Evolutionary conservation across 805 yeast species (phyloP).

Genomic region (Hanseniaspora thailandica): DNA sequence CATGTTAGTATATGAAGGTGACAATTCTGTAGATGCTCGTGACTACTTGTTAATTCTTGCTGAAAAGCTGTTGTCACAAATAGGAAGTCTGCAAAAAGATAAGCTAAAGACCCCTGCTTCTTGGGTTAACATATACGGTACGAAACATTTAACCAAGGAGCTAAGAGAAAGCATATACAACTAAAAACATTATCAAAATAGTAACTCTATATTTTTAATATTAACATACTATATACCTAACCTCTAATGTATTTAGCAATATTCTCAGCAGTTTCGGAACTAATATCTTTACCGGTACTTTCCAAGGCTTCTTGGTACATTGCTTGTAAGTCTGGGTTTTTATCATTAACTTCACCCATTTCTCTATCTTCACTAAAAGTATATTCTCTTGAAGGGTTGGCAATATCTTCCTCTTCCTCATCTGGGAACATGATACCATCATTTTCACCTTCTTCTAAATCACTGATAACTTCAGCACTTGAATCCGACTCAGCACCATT

Average conservation of each 20-base stretch:
- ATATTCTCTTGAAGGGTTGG: slow-evolving; percentile 53
- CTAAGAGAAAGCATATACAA: slow-evolving; percentile 62
- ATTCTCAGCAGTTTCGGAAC: slow-evolving; percentile 57
- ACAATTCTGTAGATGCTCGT: slow-evolving; percentile 64
- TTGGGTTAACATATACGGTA: slow-evolving; percentile 81
- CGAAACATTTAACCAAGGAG: slow-evolving; percentile 50
- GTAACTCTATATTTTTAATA: neutral
- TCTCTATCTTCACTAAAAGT: slow-evolving; percentile 55
- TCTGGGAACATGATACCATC: slow-evolving; percentile 35
- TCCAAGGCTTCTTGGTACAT: slow-evolving; percentile 68
- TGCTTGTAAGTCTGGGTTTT: slow-evolving; percentile 41
- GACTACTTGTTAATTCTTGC: neutral
- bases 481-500: slow-evolving; percentile 41
- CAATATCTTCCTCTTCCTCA: slow-evolving; percentile 32
- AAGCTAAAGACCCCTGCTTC: slow-evolving; percentile 45
- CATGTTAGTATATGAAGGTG: slow-evolving; percentile 77
- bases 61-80: neutral
- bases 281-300: slow-evolving; percentile 45
- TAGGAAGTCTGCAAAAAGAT: neutral
- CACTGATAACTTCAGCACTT: slow-evolving; percentile 42
- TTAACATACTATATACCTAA: slow-evolving; percentile 21
- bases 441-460: slow-evolving; percentile 33
- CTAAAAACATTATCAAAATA: slow-evolving; percentile 14
- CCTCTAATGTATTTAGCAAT: slow-evolving; percentile 53
- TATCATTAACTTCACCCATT: slow-evolving; percentile 42